Evolutionary conservation across 441 rosid genomes (phyloP).

Genomic region (Jatropha multifida): DNA sequence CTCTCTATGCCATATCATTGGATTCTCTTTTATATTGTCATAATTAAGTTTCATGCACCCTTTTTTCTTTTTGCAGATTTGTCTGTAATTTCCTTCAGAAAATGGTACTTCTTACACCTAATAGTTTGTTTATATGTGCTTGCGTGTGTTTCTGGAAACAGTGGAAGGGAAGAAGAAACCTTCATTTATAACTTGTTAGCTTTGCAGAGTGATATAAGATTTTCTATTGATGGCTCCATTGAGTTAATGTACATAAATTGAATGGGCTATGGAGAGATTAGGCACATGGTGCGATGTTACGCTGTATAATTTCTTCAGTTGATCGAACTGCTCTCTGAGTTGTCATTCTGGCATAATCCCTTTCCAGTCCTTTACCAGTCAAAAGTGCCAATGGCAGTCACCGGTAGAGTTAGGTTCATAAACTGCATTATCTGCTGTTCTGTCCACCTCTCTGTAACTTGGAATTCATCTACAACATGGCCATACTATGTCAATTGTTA

Average conservation of each 20-base stretch:
- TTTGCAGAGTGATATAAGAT: not conserved
- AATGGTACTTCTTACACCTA: conserved; percentile 48
- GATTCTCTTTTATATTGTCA: not conserved
- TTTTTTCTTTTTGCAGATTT: conserved; percentile 47
- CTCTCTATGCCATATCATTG: not conserved
- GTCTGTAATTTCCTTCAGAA: conserved; percentile 63
- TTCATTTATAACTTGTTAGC: not conserved
- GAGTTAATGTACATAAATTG: not conserved
- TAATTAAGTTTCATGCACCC: not conserved
- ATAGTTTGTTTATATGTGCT: not conserved
- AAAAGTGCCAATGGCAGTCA: not conserved
- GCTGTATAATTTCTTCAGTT: not conserved
- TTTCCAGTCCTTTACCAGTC: not conserved
- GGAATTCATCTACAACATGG: not conserved
- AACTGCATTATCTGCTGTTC: not conserved
- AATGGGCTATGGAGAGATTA: not conserved
- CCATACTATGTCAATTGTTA: not conserved
- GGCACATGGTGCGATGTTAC: not conserved
- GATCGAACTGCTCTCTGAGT: not conserved
- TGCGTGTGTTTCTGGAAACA: not conserved
- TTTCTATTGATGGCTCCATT: not conserved
- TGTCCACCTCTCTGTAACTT: not conserved
- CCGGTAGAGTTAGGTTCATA: not conserved
- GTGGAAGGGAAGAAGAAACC: not conserved
- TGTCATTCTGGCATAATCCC: not conserved